Percentiles rank a stretch among this genome's conserved stretches.
These are phyloP conservation scores for Populus alba DNA, from an alignment of 345 rosid genomes.

Conservation along the genomic window DNA sequence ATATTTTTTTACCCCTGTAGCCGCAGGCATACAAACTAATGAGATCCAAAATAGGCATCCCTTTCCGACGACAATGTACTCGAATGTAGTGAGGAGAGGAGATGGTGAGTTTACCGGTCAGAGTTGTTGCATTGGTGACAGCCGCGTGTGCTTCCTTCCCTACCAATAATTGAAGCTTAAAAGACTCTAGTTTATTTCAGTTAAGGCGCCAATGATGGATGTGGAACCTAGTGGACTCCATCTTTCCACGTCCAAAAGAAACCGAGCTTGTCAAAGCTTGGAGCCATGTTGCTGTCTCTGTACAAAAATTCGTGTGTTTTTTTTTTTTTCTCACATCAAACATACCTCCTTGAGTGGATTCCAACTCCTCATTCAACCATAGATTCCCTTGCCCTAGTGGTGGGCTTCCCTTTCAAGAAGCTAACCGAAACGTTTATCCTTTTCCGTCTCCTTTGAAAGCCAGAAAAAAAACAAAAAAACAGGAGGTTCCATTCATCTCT, in stretches of 20 bases:
- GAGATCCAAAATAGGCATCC: neutral
- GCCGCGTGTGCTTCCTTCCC: slow-evolving; percentile 8
- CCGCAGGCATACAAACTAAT: too few species aligned
- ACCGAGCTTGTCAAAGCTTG: slow-evolving; percentile 41
- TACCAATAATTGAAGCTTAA: slow-evolving; percentile 48
- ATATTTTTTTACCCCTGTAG: too few species aligned
- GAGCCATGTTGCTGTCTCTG: slow-evolving; percentile 41
- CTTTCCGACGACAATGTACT: neutral
- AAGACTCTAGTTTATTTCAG: slow-evolving; percentile 41
- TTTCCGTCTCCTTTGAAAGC: neutral
- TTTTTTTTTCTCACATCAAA: slow-evolving; percentile 42
- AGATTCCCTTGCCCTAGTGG: slow-evolving; percentile 31
- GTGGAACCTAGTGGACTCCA: slow-evolving; percentile 51
- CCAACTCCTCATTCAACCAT: slow-evolving; percentile 72
- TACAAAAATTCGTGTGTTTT: slow-evolving; percentile 32
- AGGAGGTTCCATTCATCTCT: neutral
- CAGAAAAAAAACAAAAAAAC: neutral
- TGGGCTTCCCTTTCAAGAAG: slow-evolving; percentile 60
- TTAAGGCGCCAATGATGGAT: slow-evolving; percentile 55
- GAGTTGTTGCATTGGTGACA: slow-evolving; percentile 12
- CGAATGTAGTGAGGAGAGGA: neutral
- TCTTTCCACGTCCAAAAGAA: slow-evolving; percentile 65
- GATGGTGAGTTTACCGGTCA: neutral
- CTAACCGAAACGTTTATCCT: slow-evolving; percentile 33
- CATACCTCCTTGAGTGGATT: slow-evolving; percentile 46